Conservation (phyloP, 768 basidiomycete species). For the Auricularia heimuer region DNA sequence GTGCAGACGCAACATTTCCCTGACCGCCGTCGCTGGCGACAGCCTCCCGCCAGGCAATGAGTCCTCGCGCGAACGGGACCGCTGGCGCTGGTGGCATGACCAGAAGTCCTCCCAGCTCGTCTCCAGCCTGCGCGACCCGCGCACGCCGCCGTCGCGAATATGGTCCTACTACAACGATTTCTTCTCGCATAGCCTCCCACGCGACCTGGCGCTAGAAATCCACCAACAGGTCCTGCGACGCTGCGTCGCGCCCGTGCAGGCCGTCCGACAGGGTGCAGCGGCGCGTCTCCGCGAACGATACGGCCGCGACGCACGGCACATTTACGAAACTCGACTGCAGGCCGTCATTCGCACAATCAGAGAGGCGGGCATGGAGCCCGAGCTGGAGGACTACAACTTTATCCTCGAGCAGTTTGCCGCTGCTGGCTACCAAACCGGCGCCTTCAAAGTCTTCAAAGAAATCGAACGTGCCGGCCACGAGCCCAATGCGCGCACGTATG, state of each 20-base stretch:
- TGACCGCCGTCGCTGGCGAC: background rate
- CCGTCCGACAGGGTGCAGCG: conserved; percentile 37
- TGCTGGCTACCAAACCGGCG: conserved; percentile 57
- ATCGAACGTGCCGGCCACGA: conserved; percentile 33
- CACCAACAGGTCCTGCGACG: conserved; percentile 63
- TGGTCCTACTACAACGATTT: conserved; percentile 47
- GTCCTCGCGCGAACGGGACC: background rate
- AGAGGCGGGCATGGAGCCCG: conserved; percentile 32
- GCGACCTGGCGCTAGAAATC: conserved; percentile 44
- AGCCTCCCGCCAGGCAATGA: background rate
- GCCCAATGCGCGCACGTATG: conserved; percentile 50
- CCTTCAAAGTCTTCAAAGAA: conserved; percentile 52
- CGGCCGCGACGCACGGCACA: conserved; percentile 32
- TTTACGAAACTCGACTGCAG: conserved; percentile 59
- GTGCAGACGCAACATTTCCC: background rate
- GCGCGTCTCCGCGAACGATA: conserved; percentile 31
- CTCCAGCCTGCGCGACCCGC: background rate
- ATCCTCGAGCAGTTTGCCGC: conserved; percentile 67
- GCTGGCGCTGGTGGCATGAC: background rate
- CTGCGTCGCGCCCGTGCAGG: conserved; percentile 41
- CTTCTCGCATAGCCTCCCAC: background rate
- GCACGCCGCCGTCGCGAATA: conserved; percentile 32
- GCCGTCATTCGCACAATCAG: conserved; percentile 63
- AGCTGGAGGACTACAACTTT: conserved; percentile 62
- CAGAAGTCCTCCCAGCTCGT: background rate